Conservation (phyloP, 768 basidiomycete genomes). For the Myochromella boudieri region DNA sequence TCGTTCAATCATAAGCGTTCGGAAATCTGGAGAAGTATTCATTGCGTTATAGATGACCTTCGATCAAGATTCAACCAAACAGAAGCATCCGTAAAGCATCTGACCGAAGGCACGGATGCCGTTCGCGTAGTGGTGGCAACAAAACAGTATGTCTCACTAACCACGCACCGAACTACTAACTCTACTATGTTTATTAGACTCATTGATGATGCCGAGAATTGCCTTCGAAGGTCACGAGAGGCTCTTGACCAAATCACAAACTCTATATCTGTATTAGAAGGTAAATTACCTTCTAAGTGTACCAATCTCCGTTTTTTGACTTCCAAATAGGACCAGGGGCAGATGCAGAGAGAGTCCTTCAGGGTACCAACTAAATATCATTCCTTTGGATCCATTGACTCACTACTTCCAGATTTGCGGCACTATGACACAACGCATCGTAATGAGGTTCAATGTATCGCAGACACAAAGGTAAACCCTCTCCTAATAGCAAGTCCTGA, state of each 20-base stretch:
- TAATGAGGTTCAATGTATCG: conserved; percentile 56
- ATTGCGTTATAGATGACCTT: conserved; percentile 52
- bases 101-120: conserved; percentile 59
- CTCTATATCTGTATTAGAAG: conserved; percentile 50
- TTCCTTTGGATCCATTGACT: background rate
- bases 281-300: conserved; percentile 24
- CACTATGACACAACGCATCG: conserved; percentile 63
- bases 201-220: conserved; percentile 60
- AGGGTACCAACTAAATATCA: conserved; percentile 37
- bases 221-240: conserved; percentile 57
- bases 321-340: conserved; percentile 39
- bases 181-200: conserved; percentile 35
- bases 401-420: conserved; percentile 49
- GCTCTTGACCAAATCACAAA: conserved; percentile 55
- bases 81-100: conserved; percentile 49
- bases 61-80: conserved; percentile 50
- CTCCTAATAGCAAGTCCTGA: background rate
- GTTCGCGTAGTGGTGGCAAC: conserved; percentile 51
- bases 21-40: background rate
- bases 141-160: conserved; percentile 39
- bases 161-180: background rate
- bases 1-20: conserved; percentile 20
- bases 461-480: conserved; percentile 49
- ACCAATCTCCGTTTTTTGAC: background rate
- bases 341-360: conserved; percentile 49